Evolutionary conservation across 306 rosid genomes (phyloP), one percentile per base, ranked within the genome.

Genomic region (Begonia masoniana): DNA sequence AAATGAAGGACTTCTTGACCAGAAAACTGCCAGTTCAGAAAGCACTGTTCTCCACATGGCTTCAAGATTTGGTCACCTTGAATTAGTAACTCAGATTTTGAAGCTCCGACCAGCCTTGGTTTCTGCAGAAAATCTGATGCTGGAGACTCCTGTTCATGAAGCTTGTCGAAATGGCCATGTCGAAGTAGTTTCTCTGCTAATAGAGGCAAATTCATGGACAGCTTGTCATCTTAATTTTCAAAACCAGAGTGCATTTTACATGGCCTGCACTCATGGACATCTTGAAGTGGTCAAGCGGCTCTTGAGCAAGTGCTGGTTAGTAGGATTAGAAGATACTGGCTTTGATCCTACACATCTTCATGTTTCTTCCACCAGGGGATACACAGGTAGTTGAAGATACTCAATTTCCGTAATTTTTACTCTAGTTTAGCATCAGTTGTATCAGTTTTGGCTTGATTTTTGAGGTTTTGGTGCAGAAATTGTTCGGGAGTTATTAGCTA

Each of bases 71-170:
- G 54, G 54, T 1, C 69, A 69, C 65, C 16, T 21, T 50, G 77
- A 75, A 19, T 66, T 76, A 62, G 82, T 54, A 26, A 51, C 69
- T 35, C 71, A 73, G 43, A 78, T 82, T 15, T 41, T 86, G 23
- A 68, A 56, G 16, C 13, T 68, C 43, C 54, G 74, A 12, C 88
- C 95, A 10, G 80, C 71, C 16, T 57, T 86, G 88, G 83, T 75
- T 65, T 58, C 69, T 51, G 70, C 79, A 3, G 76, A 71, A 70
- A 77, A 86, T 43, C 75, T 75, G 60, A 63, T 63, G 43, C 50
- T 62, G 35, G 85, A 80, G 55, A 82, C 85, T 21, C 93, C 95
- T 9, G 45, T 82, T 56, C 88, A 82, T 21, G 93, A 80, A 58
- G 83, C 88, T 57, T 81, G 84, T 60, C 47, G 57, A 43, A 50